Evolutionary conservation across 768 basidiomycete species (phyloP).

Genomic region (Amanita exitialis): DNA sequence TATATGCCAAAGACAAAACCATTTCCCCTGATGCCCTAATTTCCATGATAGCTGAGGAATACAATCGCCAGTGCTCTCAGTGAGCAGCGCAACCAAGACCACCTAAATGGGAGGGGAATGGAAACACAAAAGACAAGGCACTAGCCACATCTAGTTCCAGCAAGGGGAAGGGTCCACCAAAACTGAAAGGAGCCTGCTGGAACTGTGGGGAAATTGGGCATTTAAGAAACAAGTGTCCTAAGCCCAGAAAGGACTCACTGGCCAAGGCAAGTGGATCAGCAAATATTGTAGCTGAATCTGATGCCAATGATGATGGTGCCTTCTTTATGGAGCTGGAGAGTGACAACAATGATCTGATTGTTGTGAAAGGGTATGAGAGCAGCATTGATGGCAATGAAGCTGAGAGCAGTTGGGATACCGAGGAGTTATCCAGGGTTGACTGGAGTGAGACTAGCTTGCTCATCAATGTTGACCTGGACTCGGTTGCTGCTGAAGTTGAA

Average conservation of each 20-base stretch:
- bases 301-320: neutral
- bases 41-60: neutral
- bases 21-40: neutral
- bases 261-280: neutral
- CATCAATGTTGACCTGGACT: neutral
- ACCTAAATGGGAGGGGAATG: slow-evolving; percentile 2
- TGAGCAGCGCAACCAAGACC: neutral
- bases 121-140: neutral
- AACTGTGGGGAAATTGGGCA: neutral
- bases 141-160: neutral
- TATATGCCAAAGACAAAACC: neutral
- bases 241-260: neutral
- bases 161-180: neutral
- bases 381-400: no score
- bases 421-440: no score
- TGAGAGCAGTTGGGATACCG: no score
- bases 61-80: neutral
- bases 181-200: neutral
- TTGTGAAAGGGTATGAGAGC: no score
- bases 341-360: neutral
- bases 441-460: neutral
- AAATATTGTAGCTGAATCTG: neutral
- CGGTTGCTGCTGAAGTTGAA: neutral
- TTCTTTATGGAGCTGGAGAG: neutral
- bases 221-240: neutral